phyloP scores from a whole-genome alignment of 2,329 filamentous ascomycete species.

The Verticillium zaregamsianum region DNA sequence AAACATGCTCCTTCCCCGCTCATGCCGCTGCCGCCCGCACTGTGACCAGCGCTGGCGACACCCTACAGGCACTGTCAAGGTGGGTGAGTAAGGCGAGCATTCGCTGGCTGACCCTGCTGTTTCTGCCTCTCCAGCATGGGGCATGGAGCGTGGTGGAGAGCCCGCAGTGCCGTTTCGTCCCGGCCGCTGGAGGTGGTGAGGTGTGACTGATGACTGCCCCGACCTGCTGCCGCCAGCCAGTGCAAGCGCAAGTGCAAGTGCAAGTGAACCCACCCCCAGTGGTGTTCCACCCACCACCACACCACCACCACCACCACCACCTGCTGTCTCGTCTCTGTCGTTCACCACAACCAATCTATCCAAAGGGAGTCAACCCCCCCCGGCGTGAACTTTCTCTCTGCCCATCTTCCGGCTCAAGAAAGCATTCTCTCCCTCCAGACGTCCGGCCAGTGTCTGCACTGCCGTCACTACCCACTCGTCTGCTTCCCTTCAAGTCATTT shows the following conservation, averaged over 20 bases:
- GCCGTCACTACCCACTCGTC: neutral
- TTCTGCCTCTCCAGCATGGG: neutral
- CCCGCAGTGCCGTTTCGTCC: neutral
- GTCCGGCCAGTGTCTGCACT: neutral
- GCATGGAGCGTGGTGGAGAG: neutral
- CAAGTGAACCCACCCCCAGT: neutral
- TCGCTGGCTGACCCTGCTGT: neutral
- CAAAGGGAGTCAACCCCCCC: neutral
- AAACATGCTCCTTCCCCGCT: slow-evolving; percentile 10
- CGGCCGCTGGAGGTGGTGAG: neutral
- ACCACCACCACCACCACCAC: too few relatives aligned
- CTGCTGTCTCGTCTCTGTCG: neutral
- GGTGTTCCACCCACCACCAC: neutral
- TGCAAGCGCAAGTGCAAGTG: neutral
- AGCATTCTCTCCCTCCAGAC: neutral
- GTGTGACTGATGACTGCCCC: neutral
- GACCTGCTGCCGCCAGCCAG: neutral
- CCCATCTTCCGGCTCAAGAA: neutral
- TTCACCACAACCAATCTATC: neutral
- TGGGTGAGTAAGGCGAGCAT: neutral
- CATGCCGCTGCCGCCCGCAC: slow-evolving; percentile 2
- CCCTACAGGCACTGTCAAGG: neutral
- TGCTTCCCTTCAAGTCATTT: neutral
- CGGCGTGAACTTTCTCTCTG: neutral
- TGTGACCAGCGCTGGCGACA: neutral